Evolutionary conservation across 2,329 filamentous ascomycete genomes (phyloP), one percentile per base, ranked within the genome.

Genomic region (Colletotrichum sp.): DNA sequence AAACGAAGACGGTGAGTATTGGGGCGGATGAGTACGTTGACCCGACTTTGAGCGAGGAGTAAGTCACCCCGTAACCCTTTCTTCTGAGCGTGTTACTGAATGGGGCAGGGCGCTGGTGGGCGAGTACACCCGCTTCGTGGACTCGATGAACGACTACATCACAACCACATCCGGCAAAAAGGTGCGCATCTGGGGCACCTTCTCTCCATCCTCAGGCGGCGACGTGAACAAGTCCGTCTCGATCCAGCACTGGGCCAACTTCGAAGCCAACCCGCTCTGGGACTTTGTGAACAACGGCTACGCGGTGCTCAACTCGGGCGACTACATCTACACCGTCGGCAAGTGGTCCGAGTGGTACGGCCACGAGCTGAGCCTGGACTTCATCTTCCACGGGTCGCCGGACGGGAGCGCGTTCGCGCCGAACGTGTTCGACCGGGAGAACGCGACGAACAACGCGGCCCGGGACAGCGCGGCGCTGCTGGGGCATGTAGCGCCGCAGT

Each of bases 1-100:
- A 90, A 34, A 87, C 84, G 6, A 91, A 90, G 77, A 87, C 88
- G 26, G 88, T 91, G 2, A 88, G 90, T 75, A 87, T 91, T 13
- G 90, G 90, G 1, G 90, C 89, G 3, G 90, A 91, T 74, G 89
- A 91, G 79, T 91, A 91, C 75, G 83, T 85, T 1, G 85, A 83
- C 0, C 83, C 87, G 0, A 72, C 68, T 18, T 18, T 77, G 67
- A 72, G 63, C 74, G 79, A 86, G 72, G 76, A 85, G 15, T 81
- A 82, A 68, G 73, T 73, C 4, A n/a, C 1, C 24, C 10, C 2
- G 6, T n/a, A 16, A 10, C 12, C 15, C 16, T 12, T 6, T n/a
- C 8, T n/a, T 3, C 3, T 8, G 2, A 5, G 16, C 6, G 3
- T n/a, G 5, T 7, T 5, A 15, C 73, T 68, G 18, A 68, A 7